These are phyloP conservation scores for Hypsizygus marmoreus DNA, from an alignment of 768 basidiomycete species.

Conservation along the genomic window DNA sequence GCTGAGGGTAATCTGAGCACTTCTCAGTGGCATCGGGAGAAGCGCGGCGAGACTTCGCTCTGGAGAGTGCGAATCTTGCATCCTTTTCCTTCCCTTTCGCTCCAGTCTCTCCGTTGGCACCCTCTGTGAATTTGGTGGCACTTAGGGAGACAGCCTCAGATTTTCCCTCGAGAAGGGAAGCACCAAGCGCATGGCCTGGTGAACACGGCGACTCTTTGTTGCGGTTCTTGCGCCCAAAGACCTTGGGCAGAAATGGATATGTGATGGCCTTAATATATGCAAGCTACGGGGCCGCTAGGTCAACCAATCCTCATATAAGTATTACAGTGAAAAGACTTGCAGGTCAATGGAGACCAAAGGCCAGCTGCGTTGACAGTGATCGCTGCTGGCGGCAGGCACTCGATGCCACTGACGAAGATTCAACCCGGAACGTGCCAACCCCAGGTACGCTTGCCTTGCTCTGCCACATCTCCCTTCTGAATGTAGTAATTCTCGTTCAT, in stretches of 20 bases:
- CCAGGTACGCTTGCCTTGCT: neutral
- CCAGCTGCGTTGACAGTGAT: constrained; percentile 12
- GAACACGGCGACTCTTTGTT: constrained; percentile 45
- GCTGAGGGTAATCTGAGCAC: constrained; percentile 50
- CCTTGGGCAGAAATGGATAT: constrained; percentile 74
- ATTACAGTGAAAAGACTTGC: constrained; percentile 5
- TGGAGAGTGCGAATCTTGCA: constrained; percentile 50
- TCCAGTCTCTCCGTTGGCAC: constrained; percentile 29
- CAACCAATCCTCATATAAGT: constrained; percentile 6
- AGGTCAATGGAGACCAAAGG: constrained; percentile 12
- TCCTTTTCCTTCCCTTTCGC: constrained; percentile 46
- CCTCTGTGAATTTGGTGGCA: constrained; percentile 40
- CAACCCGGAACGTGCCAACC: constrained; percentile 18
- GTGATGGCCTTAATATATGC: constrained; percentile 32
- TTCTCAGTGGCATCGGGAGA: constrained; percentile 38
- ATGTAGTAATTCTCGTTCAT: constrained; percentile 14
- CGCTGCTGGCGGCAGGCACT: constrained; percentile 4
- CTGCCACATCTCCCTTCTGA: too few relatives aligned
- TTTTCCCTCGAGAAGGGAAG: constrained; percentile 67
- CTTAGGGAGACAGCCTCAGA: constrained; percentile 69
- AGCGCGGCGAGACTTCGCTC: constrained; percentile 40
- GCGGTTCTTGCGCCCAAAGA: constrained; percentile 72
- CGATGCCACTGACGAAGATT: constrained; percentile 9
- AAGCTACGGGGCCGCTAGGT: constrained; percentile 6
- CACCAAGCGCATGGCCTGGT: constrained; percentile 35